phyloP scores from a whole-genome alignment of 805 yeast species.

The Lachancea cidri region DNA sequence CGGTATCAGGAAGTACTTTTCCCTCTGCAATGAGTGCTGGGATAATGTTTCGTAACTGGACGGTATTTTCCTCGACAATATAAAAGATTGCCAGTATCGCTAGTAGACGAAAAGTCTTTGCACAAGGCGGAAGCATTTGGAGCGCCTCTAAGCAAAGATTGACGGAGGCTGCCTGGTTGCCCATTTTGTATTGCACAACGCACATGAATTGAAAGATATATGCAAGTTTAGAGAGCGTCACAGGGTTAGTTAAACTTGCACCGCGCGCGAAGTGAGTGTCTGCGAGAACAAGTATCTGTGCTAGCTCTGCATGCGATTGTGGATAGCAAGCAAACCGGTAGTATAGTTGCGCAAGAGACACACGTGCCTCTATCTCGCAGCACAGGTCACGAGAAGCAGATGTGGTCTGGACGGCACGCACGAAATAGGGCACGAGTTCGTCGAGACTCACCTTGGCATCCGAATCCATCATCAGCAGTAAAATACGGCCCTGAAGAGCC shows the following conservation, averaged over 20 bases:
- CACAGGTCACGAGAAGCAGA: constrained; percentile 2
- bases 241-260: too few relatives aligned
- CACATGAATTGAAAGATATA: constrained; percentile 10
- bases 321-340: constrained; percentile 10
- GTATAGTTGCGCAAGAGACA: constrained; percentile 11
- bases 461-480: constrained; percentile 8
- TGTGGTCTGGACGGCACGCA: constrained; percentile 8
- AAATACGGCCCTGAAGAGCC: constrained; percentile 10
- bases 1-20: neutral
- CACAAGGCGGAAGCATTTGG: constrained; percentile 4
- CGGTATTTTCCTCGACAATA: constrained; percentile 3
- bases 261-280: neutral
- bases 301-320: constrained; percentile 9
- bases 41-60: neutral
- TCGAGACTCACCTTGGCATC: constrained; percentile 8
- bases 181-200: constrained; percentile 8
- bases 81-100: constrained; percentile 5
- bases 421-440: constrained; percentile 9
- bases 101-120: constrained; percentile 3
- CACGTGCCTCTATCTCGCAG: constrained; percentile 8
- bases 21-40: constrained; percentile 5
- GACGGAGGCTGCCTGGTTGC: constrained; percentile 1
- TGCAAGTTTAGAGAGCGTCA: constrained; percentile 3
- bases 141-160: constrained; percentile 5
- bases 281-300: constrained; percentile 3